Conservation (phyloP, 73 alveolate genomes). For the Paramecium sexaurelia region DNA sequence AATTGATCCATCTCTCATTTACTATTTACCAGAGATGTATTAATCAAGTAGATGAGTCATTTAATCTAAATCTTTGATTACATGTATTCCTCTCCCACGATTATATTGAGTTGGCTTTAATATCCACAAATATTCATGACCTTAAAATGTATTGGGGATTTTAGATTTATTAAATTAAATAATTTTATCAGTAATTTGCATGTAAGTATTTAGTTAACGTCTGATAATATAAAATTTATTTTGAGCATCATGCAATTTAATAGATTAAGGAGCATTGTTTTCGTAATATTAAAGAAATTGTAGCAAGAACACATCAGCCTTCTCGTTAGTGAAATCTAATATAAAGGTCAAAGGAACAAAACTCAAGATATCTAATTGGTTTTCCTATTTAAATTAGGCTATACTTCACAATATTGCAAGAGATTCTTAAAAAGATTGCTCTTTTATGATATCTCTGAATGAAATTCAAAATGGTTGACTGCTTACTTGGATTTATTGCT, state of each 20-base stretch:
- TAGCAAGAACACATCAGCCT: not conserved
- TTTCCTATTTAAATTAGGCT: slow-evolving; percentile 21
- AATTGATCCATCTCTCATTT: not conserved
- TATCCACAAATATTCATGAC: slow-evolving; percentile 59
- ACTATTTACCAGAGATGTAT: not conserved
- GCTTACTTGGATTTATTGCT: not conserved
- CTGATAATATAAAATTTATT: not conserved
- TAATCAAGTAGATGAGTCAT: not conserved
- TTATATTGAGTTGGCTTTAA: slow-evolving; percentile 59
- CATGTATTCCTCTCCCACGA: slow-evolving; percentile 68
- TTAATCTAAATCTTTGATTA: slow-evolving; percentile 34
- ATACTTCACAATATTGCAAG: slow-evolving; percentile 57
- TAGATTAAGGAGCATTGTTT: slow-evolving; percentile 1
- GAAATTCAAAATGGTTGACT: slow-evolving; percentile 66
- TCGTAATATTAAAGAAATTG: slow-evolving; percentile 46
- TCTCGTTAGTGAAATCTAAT: slow-evolving; percentile 53
- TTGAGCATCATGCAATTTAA: not conserved
- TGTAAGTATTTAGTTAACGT: not conserved
- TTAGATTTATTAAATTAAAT: not conserved
- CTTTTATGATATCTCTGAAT: slow-evolving; percentile 56
- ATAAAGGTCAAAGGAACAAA: slow-evolving; percentile 57
- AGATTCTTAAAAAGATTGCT: slow-evolving; percentile 38
- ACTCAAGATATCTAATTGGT: not conserved
- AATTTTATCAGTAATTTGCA: not conserved
- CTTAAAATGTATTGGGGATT: not conserved